Conservation (phyloP, 306 rosid species). For the Ormosia emarginata region DNA sequence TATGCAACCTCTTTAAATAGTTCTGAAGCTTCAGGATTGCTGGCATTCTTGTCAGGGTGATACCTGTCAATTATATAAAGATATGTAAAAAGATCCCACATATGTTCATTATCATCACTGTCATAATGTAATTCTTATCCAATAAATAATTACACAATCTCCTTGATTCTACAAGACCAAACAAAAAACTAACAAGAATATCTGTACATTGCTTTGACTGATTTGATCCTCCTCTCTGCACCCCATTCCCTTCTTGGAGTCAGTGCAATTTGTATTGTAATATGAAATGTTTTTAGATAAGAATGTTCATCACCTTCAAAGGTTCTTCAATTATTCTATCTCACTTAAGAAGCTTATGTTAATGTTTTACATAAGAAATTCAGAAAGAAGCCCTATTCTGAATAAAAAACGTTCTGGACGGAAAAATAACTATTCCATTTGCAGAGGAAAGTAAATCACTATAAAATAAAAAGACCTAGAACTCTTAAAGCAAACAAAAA, state of each 20-base stretch:
- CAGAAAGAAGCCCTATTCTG: not conserved
- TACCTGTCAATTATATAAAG: constrained; percentile 49
- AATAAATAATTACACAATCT: constrained; percentile 9
- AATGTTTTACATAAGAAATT: not conserved
- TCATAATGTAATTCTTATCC: not conserved
- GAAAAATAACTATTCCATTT: not conserved
- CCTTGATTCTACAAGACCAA: constrained; percentile 6
- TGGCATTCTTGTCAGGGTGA: constrained; percentile 95
- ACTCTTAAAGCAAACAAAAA: not conserved
- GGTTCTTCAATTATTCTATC: not conserved
- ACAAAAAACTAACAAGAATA: not conserved
- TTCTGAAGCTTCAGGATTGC: constrained; percentile 93
- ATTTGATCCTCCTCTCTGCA: not conserved
- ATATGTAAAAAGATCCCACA: constrained; percentile 1
- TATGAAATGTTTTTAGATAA: not conserved
- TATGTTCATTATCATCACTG: not conserved
- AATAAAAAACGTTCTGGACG: not conserved
- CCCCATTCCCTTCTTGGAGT: not conserved
- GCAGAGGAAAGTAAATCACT: not conserved
- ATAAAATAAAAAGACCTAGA: not conserved
- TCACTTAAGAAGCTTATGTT: not conserved
- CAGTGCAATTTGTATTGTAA: not conserved
- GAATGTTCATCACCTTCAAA: constrained; percentile 1
- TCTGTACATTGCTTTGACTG: not conserved
- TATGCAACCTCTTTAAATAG: constrained; percentile 93